A percentile compares a stretch with the other conserved stretches of the same genome.
phyloP scores from a whole-genome alignment of 73 alveolate species.

The Paramecium pentaurelia region DNA sequence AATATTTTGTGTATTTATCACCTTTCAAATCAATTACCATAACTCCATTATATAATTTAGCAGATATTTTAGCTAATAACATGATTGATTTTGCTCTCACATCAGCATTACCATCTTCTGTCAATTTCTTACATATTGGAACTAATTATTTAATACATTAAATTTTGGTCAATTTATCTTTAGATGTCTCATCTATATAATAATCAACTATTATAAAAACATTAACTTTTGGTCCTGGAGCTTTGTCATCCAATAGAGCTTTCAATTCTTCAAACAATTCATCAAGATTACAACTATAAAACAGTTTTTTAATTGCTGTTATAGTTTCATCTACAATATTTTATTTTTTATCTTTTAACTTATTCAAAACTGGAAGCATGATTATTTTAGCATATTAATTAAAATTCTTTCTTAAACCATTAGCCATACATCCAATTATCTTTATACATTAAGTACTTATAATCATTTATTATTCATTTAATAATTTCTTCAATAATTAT shows the following conservation, averaged over 20 bases:
- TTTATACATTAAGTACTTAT: neutral
- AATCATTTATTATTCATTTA: neutral
- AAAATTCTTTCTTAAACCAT: constrained; percentile 3
- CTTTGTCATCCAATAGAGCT: neutral
- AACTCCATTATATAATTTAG: neutral
- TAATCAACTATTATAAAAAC: neutral
- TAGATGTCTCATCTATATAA: neutral
- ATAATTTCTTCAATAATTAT: neutral
- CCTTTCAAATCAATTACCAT: constrained; percentile 1
- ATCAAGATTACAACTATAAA: neutral
- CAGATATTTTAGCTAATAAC: constrained; percentile 1
- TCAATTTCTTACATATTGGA: neutral
- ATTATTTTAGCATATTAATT: neutral
- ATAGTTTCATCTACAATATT: neutral
- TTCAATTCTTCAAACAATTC: neutral
- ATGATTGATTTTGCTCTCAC: neutral
- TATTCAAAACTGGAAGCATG: neutral
- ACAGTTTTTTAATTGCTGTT: neutral
- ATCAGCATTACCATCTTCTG: constrained; percentile 32
- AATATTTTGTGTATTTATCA: neutral
- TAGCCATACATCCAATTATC: neutral
- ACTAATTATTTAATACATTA: neutral
- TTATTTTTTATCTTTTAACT: constrained; percentile 20
- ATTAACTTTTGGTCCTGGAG: neutral
- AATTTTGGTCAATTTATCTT: neutral